Base-by-base conservation (phyloP, 169 alveolate species). In the Plasmodium vivax region DNA sequence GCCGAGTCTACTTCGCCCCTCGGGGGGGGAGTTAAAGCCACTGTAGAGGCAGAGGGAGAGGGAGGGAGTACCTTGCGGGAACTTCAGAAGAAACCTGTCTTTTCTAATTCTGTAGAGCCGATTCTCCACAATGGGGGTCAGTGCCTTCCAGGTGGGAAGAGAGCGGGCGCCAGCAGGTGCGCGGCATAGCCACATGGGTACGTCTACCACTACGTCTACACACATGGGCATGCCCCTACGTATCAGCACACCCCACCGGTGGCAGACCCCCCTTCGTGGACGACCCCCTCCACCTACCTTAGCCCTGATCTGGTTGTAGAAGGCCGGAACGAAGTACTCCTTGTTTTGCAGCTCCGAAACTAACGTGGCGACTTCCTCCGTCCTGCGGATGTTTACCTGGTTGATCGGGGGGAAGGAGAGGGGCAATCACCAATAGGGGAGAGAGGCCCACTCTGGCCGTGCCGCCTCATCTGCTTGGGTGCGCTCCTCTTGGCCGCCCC, bases 11-110 rank as follows among this genome's bases (percentile, higher is more conserved):
- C 23, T 51, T 51, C 19, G 16, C 41, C 54, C 9, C 34, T 14
- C 47, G 41, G 73, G 19, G 3, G 62, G 45, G 45, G 0, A 12
- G 23, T 51, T 2, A 2, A 51, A 51, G 3, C 62, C 8, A 14
- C 23, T 51, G 27, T 19, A 14, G n/a, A n/a, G n/a, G n/a, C n/a
- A 6, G 62, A 51, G 16, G 51, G 2, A 0, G 51, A 2, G 51
- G 9, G 51, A 9, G 62, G 12, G 19, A 2, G 23, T 51, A 90
- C 94, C 94, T 36, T 79, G 91, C 5, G 94, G 94, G 51, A 68
- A 90, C 54, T 90, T 90, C 77, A 90, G 45, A 68, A 90, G 94
- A 80, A 80, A 74, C 30, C 88, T 56, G 75, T 90, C 94, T 51
- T 90, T 90, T 54, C 94, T 58, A 9, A 90, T 90, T 90, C 3